These are phyloP conservation scores for Epichloe gansuensis DNA, from an alignment of 2,329 filamentous ascomycete species.

Conservation along the genomic window DNA sequence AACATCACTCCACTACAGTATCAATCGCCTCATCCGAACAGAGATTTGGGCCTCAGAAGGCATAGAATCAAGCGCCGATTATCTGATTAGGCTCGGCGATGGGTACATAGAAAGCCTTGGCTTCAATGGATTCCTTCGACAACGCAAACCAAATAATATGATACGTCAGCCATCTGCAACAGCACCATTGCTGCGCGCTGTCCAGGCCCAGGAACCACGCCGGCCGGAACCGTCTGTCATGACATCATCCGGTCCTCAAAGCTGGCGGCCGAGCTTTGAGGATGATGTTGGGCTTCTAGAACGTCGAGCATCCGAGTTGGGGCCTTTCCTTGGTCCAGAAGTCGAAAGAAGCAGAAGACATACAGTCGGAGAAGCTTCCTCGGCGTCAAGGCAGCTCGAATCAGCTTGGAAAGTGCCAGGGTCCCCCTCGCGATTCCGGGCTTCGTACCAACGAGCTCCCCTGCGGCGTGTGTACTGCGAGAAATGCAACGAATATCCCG, in stretches of 20 bases:
- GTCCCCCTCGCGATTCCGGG: slow-evolving; percentile 20
- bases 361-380: slow-evolving; percentile 34
- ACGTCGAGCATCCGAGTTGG: slow-evolving; percentile 6
- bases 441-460: slow-evolving; percentile 40
- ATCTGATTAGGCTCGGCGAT: slow-evolving; percentile 36
- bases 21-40: slow-evolving; percentile 33
- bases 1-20: slow-evolving; percentile 25
- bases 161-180: slow-evolving; percentile 5
- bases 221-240: slow-evolving; percentile 4
- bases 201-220: slow-evolving; percentile 4
- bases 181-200: slow-evolving; percentile 4
- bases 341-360: slow-evolving; percentile 24
- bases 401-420: slow-evolving; percentile 31
- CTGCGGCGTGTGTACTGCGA: slow-evolving; percentile 65
- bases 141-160: slow-evolving; percentile 4
- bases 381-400: slow-evolving; percentile 25
- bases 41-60: slow-evolving; percentile 34
- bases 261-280: slow-evolving; percentile 6
- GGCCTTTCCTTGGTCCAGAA: slow-evolving; percentile 4
- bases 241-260: neutral
- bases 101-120: slow-evolving; percentile 24
- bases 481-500: slow-evolving; percentile 68
- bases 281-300: slow-evolving; percentile 8
- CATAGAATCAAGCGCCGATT: slow-evolving; percentile 36
- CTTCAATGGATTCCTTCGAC: slow-evolving; percentile 23